phyloP scores from a whole-genome alignment of 441 rosid genomes.

The Euphorbia schlechtendalii region DNA sequence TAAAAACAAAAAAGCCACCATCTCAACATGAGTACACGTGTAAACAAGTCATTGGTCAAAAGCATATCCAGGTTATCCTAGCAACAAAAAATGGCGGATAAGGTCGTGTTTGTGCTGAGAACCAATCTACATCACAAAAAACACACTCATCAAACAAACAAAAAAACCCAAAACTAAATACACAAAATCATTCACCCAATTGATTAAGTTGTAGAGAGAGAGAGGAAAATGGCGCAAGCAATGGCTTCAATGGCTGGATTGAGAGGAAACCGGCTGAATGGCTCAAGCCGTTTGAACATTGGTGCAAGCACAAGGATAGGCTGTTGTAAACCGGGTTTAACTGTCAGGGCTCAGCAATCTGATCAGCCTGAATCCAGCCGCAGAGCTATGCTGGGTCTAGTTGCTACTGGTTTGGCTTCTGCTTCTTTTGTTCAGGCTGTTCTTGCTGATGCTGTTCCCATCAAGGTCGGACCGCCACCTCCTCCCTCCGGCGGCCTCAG shows the following conservation, averaged over 20 bases:
- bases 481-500: conserved; percentile 89
- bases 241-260: conserved; percentile 76
- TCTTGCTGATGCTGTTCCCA: conserved; percentile 61
- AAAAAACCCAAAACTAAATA: conserved; percentile 18
- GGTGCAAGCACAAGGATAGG: conserved; percentile 24
- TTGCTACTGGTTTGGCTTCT: conserved; percentile 64
- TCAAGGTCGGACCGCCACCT: conserved; percentile 82
- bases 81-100: conserved; percentile 36
- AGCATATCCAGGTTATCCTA: conserved; percentile 24
- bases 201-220: too few relatives aligned
- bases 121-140: conserved; percentile 41
- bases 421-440: conserved; percentile 66
- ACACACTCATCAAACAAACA: conserved; percentile 5
- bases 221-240: conserved; percentile 69
- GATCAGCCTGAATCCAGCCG: conserved; percentile 62
- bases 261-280: conserved; percentile 54
- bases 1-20: conserved; percentile 31
- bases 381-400: conserved; percentile 60
- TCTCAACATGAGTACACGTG: conserved; percentile 28
- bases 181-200: neutral
- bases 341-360: conserved; percentile 47
- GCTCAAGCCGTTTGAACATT: conserved; percentile 47
- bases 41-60: conserved; percentile 23
- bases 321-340: conserved; percentile 28
- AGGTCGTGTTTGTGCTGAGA: conserved; percentile 26